Evolutionary conservation across 2,329 filamentous ascomycete species (phyloP).

Genomic region (Dactylellina parvicollis): DNA sequence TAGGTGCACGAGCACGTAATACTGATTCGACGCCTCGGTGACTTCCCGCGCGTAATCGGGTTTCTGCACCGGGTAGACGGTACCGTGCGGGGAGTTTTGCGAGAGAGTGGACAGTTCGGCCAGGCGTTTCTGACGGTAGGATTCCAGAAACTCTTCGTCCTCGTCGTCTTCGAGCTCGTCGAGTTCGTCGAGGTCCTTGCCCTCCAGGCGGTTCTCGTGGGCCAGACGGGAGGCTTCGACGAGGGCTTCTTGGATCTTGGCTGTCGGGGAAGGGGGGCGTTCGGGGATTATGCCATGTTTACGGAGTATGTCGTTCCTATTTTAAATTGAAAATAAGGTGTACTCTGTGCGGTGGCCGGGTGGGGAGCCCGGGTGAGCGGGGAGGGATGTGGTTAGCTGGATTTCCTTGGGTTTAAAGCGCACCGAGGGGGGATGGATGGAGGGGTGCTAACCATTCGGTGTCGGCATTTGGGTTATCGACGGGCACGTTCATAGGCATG

Average conservation of each 20-base stretch:
- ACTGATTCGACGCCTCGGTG: conserved; percentile 82
- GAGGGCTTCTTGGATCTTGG: conserved; percentile 94
- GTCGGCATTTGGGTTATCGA: conserved; percentile 94
- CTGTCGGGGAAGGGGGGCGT: conserved; percentile 93
- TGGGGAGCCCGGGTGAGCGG: conserved; percentile 38
- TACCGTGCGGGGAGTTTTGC: conserved; percentile 82
- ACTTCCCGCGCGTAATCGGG: conserved; percentile 91
- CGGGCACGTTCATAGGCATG: conserved; percentile 70
- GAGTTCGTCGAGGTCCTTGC: conserved; percentile 92
- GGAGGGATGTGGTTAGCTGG: conserved; percentile 31
- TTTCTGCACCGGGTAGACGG: conserved; percentile 92
- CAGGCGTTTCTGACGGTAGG: conserved; percentile 85
- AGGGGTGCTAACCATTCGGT: conserved; percentile 81
- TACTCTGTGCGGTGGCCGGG: conserved; percentile 29
- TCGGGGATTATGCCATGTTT: conserved; percentile 98
- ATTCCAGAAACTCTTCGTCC: conserved; percentile 88
- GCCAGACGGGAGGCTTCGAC: conserved; percentile 82
- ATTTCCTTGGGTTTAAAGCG: conserved; percentile 10
- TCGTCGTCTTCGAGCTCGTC: conserved; percentile 94
- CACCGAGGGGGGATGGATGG: conserved; percentile 32
- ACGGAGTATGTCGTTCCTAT: conserved; percentile 96
- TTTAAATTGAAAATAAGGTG: conserved; percentile 37
- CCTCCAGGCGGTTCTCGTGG: conserved; percentile 90
- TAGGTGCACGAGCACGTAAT: conserved; percentile 56
- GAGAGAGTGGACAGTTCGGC: conserved; percentile 79